These are phyloP conservation scores for Talaromyces sp. DNA, from an alignment of 2,329 filamentous ascomycete species.

Conservation along the genomic window DNA sequence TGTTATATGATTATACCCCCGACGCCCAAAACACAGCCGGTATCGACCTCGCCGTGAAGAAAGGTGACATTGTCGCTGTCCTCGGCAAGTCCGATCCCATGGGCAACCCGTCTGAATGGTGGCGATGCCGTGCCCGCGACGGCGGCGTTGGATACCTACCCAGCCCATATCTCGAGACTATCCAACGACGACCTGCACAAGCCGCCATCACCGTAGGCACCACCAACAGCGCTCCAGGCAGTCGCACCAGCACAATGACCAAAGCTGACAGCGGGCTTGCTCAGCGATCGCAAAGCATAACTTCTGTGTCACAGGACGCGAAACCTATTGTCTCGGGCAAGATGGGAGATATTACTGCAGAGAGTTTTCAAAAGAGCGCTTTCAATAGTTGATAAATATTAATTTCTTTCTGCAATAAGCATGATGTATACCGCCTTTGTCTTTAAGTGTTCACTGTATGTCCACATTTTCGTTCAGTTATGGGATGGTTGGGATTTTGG, in stretches of 20 bases:
- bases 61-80: conserved; percentile 92
- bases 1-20: conserved; percentile 89
- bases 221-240: conserved; percentile 28
- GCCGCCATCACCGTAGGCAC: conserved; percentile 43
- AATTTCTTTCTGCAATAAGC: neutral
- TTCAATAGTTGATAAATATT: conserved; percentile 43
- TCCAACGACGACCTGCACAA: conserved; percentile 53
- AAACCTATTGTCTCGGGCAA: conserved; percentile 55
- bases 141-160: conserved; percentile 89
- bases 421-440: neutral
- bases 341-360: conserved; percentile 61
- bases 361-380: conserved; percentile 68
- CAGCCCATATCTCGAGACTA: conserved; percentile 78
- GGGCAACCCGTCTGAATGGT: conserved; percentile 93
- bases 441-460: neutral
- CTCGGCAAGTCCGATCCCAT: conserved; percentile 88
- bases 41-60: conserved; percentile 86
- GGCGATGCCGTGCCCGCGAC: conserved; percentile 87
- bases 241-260: conserved; percentile 55
- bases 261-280: conserved; percentile 17
- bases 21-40: conserved; percentile 62
- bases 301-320: conserved; percentile 24
- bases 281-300: conserved; percentile 32
- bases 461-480: neutral
- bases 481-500: neutral